These are phyloP conservation scores for Penicillium macrosclerotiorum DNA, from an alignment of 495 filamentous ascomycete genomes.

Conservation along the genomic window DNA sequence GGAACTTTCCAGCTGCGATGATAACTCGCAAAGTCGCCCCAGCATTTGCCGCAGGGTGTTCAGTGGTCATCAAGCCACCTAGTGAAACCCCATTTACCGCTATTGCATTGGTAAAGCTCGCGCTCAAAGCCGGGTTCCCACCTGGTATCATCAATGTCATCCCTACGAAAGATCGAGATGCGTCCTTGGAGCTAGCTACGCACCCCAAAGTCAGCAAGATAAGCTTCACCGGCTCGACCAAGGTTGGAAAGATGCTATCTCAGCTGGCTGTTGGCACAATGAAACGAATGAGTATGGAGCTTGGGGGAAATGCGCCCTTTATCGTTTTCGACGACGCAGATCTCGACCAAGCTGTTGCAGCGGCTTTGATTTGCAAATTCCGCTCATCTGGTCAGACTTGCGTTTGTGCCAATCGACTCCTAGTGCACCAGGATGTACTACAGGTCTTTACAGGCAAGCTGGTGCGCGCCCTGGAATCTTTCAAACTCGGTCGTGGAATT, in stretches of 20 bases:
- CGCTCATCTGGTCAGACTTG: constrained; percentile 52
- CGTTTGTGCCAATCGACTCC: constrained; percentile 69
- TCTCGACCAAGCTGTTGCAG: constrained; percentile 68
- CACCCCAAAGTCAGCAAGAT: constrained; percentile 48
- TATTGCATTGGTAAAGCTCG: constrained; percentile 43
- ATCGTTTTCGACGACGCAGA: constrained; percentile 80
- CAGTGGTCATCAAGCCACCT: constrained; percentile 48
- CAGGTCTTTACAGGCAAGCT: constrained; percentile 44
- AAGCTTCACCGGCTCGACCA: constrained; percentile 34
- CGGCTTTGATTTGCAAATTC: constrained; percentile 56
- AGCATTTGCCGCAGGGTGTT: constrained; percentile 50
- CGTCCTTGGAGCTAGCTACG: constrained; percentile 26
- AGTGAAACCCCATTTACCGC: constrained; percentile 49
- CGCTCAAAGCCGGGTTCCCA: constrained; percentile 42
- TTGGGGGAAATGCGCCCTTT: constrained; percentile 83
- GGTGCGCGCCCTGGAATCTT: constrained; percentile 58
- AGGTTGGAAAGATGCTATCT: constrained; percentile 24
- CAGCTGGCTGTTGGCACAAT: constrained; percentile 60
- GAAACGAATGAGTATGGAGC: constrained; percentile 79
- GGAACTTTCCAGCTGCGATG: constrained; percentile 90
- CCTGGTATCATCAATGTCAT: constrained; percentile 15
- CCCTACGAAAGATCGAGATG: constrained; percentile 22
- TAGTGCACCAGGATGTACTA: constrained; percentile 32
- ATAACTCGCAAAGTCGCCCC: constrained; percentile 73
- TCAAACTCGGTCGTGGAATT: constrained; percentile 70